A percentile compares a stretch with the other conserved stretches of the same genome.
phyloP scores from a whole-genome alignment of 1,284 basidiomycete genomes.

The Kwoniella shivajii region DNA sequence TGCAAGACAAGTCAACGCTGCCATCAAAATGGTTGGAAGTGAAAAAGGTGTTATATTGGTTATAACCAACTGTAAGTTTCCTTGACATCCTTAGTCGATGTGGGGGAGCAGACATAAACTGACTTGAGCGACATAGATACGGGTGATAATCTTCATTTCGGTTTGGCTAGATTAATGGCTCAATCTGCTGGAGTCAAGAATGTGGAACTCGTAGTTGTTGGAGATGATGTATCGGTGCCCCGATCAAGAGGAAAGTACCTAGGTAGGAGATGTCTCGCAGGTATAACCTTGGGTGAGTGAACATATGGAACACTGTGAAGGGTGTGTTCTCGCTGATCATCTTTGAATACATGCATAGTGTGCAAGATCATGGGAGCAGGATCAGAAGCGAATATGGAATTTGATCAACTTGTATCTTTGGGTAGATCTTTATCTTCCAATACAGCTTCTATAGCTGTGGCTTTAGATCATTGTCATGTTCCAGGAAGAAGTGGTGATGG shows the following conservation, averaged over 20 bases:
- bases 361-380: conserved; percentile 52
- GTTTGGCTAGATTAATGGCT: conserved; percentile 51
- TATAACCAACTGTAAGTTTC: conserved; percentile 56
- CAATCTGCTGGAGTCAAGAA: conserved; percentile 48
- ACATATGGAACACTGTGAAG: not conserved
- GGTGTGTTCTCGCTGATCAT: conserved; percentile 22
- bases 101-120: not conserved
- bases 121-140: conserved; percentile 38
- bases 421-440: conserved; percentile 46
- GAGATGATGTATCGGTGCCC: conserved; percentile 58
- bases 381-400: conserved; percentile 38
- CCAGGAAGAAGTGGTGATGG: conserved; percentile 55
- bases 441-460: conserved; percentile 55
- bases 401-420: conserved; percentile 42
- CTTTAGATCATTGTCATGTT: conserved; percentile 59
- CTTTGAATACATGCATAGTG: conserved; percentile 23
- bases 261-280: conserved; percentile 56
- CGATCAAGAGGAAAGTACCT: conserved; percentile 56
- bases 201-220: conserved; percentile 57
- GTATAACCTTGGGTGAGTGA: conserved; percentile 49
- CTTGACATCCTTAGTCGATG: too few species aligned
- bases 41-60: conserved; percentile 54
- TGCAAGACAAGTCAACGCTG: conserved; percentile 56
- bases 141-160: conserved; percentile 59
- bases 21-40: conserved; percentile 55